These are phyloP conservation scores for Phytophthora ramorum DNA, from an alignment of 352 stramenopile genomes.

Conservation along the genomic window DNA sequence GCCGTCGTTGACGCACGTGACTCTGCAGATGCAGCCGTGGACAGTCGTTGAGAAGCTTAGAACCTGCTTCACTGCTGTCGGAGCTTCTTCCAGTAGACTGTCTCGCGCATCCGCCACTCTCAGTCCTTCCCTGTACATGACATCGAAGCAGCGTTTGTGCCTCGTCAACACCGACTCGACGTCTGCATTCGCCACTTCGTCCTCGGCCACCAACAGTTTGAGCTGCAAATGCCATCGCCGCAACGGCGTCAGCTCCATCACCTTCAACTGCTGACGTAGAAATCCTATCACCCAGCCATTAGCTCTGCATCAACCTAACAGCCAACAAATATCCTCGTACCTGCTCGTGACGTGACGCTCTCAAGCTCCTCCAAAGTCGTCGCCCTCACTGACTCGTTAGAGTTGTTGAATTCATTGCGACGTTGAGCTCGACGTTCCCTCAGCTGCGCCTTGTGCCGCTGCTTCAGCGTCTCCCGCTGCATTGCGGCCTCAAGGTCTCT, in stretches of 20 bases:
- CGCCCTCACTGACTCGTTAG: background rate
- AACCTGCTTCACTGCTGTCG: conserved; percentile 33
- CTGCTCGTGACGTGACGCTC: conserved; percentile 30
- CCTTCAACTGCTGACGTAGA: conserved; percentile 42
- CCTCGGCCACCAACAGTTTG: conserved; percentile 38
- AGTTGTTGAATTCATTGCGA: background rate
- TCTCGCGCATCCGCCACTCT: conserved; percentile 38
- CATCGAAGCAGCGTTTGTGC: conserved; percentile 53
- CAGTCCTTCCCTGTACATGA: conserved; percentile 42
- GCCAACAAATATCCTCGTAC: conserved; percentile 9
- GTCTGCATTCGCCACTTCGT: conserved; percentile 9
- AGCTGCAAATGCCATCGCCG: conserved; percentile 53
- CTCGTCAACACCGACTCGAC: conserved; percentile 13
- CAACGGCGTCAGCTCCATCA: conserved; percentile 34
- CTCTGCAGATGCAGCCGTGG: conserved; percentile 36
- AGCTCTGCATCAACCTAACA: background rate
- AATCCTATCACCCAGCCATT: conserved; percentile 44
- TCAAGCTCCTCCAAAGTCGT: conserved; percentile 32
- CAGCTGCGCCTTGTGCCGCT: conserved; percentile 16
- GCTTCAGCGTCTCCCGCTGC: conserved; percentile 12
- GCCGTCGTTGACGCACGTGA: conserved; percentile 39
- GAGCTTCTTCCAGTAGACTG: conserved; percentile 40
- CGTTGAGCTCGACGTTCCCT: conserved; percentile 22
- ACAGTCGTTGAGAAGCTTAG: conserved; percentile 62
- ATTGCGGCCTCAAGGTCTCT: background rate